Percentiles rank a stretch among this genome's conserved stretches.
Conservation (phyloP, 257 asterid species). For the Gardenia jasminoides region DNA sequence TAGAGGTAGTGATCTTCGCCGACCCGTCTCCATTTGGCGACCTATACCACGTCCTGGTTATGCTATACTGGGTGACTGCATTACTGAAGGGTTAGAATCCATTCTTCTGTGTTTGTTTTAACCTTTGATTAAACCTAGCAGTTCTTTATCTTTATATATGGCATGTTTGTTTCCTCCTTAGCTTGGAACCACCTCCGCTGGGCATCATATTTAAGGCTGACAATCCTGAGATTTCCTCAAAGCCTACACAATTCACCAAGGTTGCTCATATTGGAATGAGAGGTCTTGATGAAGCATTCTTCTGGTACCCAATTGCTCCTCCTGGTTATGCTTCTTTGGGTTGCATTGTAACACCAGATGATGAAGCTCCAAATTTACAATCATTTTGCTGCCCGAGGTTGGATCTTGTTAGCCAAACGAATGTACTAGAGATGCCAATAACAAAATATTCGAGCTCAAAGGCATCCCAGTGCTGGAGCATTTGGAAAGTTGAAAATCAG, state of each 20-base stretch:
- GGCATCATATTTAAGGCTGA: conserved; percentile 84
- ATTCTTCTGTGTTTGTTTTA: conserved; percentile 7
- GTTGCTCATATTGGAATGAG: conserved; percentile 81
- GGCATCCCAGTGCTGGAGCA: conserved; percentile 88
- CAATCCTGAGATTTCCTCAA: conserved; percentile 75
- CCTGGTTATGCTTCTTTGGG: conserved; percentile 96
- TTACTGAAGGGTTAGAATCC: conserved; percentile 76
- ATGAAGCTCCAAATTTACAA: conserved; percentile 71
- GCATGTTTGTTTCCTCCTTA: conserved; percentile 35
- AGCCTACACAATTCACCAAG: conserved; percentile 81
- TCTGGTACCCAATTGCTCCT: conserved; percentile 98
- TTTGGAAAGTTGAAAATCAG: conserved; percentile 99
- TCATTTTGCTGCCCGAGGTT: conserved; percentile 85
- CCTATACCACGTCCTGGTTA: conserved; percentile 84
- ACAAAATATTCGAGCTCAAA: conserved; percentile 78
- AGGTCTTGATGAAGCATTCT: conserved; percentile 80
- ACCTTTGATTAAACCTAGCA: neutral
- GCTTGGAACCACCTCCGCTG: conserved; percentile 95
- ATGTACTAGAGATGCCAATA: conserved; percentile 77
- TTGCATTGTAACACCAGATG: conserved; percentile 71
- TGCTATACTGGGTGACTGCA: conserved; percentile 87
- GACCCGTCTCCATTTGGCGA: conserved; percentile 94
- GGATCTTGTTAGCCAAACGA: conserved; percentile 87
- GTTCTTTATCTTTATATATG: conserved; percentile 11
- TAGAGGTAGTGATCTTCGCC: conserved; percentile 88